These are phyloP conservation scores for Brachypodium distachyon DNA, from an alignment of 202 grass and related monocot genomes.

Conservation along the genomic window DNA sequence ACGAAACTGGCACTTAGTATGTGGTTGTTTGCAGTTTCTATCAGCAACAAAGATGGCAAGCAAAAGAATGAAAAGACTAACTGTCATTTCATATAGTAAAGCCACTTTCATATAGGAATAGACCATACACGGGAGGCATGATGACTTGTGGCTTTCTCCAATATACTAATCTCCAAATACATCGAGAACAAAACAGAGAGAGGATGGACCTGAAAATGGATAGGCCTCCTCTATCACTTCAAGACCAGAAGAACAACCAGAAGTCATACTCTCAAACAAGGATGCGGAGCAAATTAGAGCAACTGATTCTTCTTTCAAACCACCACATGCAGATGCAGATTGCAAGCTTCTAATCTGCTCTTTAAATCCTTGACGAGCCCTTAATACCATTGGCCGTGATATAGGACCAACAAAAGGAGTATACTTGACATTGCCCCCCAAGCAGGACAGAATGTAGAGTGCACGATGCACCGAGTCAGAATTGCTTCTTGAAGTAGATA, in stretches of 20 bases:
- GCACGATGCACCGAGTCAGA: conserved; percentile 56
- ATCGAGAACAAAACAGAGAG: conserved; percentile 6
- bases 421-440: conserved; percentile 70
- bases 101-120: background rate
- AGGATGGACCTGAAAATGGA: conserved; percentile 63
- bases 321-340: conserved; percentile 33
- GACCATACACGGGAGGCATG: background rate
- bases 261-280: conserved; percentile 79
- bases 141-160: no score
- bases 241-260: conserved; percentile 63
- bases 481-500: conserved; percentile 35
- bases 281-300: conserved; percentile 74
- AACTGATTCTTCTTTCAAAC: conserved; percentile 59
- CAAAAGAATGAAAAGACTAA: background rate
- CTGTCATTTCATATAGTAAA: background rate
- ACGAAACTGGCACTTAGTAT: background rate
- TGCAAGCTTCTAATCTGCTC: conserved; percentile 72
- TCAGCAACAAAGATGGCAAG: background rate
- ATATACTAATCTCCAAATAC: background rate
- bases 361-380: conserved; percentile 89
- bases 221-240: conserved; percentile 78
- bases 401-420: conserved; percentile 45
- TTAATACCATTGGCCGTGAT: conserved; percentile 61
- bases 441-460: conserved; percentile 74
- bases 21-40: background rate